Percentiles rank a stretch among this genome's conserved stretches.
Conservation (phyloP, 2,329 filamentous ascomycete genomes). For the Claviceps monticola region DNA sequence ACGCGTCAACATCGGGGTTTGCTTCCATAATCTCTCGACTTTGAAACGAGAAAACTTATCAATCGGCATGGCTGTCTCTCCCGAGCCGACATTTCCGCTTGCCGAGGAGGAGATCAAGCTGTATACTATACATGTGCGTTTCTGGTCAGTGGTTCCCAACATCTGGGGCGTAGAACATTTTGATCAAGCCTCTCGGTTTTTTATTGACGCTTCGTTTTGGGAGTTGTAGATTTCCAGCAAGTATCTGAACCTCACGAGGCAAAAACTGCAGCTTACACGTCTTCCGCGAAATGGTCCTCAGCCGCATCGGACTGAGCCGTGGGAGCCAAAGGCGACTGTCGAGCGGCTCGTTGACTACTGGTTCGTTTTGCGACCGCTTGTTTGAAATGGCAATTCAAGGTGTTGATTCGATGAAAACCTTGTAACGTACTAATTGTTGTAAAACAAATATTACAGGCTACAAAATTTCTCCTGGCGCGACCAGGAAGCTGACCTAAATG, state of each 20-base stretch:
- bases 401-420: not conserved
- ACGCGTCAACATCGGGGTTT: not conserved
- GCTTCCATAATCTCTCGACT: not conserved
- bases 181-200: not conserved
- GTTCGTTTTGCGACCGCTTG: constrained; percentile 21
- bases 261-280: constrained; percentile 53
- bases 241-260: constrained; percentile 52
- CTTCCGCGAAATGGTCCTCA: constrained; percentile 44
- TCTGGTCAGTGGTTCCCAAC: too few relatives aligned
- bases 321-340: constrained; percentile 45
- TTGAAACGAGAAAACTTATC: not conserved
- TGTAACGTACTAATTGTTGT: not conserved
- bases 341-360: constrained; percentile 54
- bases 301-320: constrained; percentile 36
- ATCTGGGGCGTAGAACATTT: too few relatives aligned
- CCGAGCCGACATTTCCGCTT: constrained; percentile 11
- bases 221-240: constrained; percentile 44
- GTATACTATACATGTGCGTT: constrained; percentile 44
- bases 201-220: not conserved
- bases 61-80: not conserved
- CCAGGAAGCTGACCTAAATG: constrained; percentile 44
- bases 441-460: constrained; percentile 30
- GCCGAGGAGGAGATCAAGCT: constrained; percentile 32
- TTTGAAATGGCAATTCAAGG: not conserved
- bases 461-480: constrained; percentile 52